Conservation (phyloP, 148 eudicot genomes). For the Cornus suecica region DNA sequence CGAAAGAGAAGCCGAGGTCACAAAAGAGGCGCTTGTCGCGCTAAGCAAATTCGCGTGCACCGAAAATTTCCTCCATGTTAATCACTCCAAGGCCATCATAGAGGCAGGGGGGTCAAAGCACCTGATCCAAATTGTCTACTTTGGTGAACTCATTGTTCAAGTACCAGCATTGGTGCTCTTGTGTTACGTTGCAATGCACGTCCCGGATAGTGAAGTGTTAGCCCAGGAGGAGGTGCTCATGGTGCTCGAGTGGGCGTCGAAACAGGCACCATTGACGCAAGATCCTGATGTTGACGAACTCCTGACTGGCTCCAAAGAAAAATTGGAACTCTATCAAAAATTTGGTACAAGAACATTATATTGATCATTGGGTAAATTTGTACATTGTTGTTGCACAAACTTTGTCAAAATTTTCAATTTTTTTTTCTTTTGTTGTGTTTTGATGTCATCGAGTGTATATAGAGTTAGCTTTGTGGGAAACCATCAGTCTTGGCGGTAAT, state of each 20-base stretch:
- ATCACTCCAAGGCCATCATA: slow-evolving; percentile 15
- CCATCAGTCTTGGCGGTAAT: not conserved
- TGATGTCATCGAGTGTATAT: not conserved
- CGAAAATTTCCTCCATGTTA: slow-evolving; percentile 11
- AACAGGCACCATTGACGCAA: slow-evolving; percentile 11
- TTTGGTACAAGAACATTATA: slow-evolving; percentile 8
- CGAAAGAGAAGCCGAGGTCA: slow-evolving; percentile 9
- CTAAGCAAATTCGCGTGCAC: slow-evolving; percentile 15
- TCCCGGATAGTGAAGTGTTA: slow-evolving; percentile 14
- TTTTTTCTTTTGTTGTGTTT: not conserved
- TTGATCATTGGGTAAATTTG: not conserved
- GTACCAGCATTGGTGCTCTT: slow-evolving; percentile 5
- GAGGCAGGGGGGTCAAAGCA: slow-evolving; percentile 14
- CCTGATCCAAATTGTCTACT: slow-evolving; percentile 17
- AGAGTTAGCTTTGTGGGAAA: not conserved
- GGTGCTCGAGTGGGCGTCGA: slow-evolving; percentile 14
- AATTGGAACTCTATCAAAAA: slow-evolving; percentile 18
- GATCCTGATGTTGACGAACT: slow-evolving; percentile 4
- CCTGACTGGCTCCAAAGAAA: slow-evolving; percentile 4
- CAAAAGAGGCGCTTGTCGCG: slow-evolving; percentile 4
- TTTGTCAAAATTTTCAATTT: not conserved
- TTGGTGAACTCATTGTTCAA: slow-evolving; percentile 13
- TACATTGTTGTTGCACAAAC: not conserved
- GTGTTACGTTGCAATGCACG: slow-evolving; percentile 12
- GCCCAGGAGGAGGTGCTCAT: slow-evolving; percentile 18